phyloP scores from a whole-genome alignment of 1,284 basidiomycete genomes.

The Wolfiporia cocos region DNA sequence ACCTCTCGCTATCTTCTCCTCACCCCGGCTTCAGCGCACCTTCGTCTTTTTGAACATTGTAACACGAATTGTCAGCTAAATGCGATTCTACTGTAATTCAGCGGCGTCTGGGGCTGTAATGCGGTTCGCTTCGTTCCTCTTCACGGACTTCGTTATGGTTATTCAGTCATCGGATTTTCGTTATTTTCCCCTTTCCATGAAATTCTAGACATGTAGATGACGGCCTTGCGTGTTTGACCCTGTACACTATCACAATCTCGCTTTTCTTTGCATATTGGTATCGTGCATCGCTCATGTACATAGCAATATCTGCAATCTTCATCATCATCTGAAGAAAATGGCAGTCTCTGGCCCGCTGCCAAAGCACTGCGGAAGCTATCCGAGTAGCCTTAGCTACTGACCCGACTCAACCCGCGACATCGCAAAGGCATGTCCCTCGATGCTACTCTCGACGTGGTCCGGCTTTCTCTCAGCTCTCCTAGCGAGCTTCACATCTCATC shows the following conservation, averaged over 20 bases:
- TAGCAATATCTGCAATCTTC: background rate
- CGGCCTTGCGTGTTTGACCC: no score
- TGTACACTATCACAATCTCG: conserved; percentile 2
- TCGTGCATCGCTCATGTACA: conserved; percentile 1
- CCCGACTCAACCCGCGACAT: background rate
- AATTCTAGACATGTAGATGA: conserved; percentile 4
- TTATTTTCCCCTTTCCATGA: background rate
- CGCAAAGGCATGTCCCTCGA: conserved; percentile 9
- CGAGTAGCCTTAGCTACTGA: no score
- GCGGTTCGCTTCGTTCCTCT: no score
- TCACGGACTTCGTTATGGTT: background rate
- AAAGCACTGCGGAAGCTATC: background rate
- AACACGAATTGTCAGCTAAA: no score
- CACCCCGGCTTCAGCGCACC: no score
- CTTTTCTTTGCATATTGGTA: background rate
- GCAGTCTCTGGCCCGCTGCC: background rate
- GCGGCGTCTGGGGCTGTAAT: background rate
- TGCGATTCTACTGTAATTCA: conserved; percentile 7
- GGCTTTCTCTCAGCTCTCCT: conserved; percentile 16
- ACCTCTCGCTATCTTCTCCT: conserved; percentile 28
- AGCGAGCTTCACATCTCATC: conserved; percentile 8
- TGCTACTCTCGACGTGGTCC: conserved; percentile 22
- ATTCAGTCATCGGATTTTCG: background rate
- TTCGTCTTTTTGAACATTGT: no score
- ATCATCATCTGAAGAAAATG: no score